Evolutionary conservation across 331 rosid genomes (phyloP), one percentile per base, ranked within the genome.

Genomic region (Rosa hybrid): DNA sequence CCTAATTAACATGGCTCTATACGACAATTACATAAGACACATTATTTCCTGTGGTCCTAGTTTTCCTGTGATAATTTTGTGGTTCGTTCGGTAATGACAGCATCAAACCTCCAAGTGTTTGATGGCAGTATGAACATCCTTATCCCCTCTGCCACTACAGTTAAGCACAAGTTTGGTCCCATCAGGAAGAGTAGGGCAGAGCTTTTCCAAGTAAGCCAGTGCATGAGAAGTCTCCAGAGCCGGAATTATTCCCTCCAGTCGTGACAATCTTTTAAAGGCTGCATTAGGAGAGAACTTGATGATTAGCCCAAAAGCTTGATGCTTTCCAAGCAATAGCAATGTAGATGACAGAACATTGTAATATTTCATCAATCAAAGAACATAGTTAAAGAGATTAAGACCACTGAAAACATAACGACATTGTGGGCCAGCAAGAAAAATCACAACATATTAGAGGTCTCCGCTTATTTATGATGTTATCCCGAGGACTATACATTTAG

Each of bases 191-290:
- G 90, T 83, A 3, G 97, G 97, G 62, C 99, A 96, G 38, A 96
- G 84, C 85, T 89, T 85, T 85, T 93, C 99, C 9, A 93, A 56
- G 87, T 93, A 90, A 12, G 99, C 98, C 84, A 96, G 50, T 23
- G 98, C 99, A 89, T 96, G 98, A 54, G 97, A 96, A 57, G 99
- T 96, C 87, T 96, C 99, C 87, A 96, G 41, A 68, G 99, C 99
- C 25, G 98, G 97, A 84, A 93, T 91, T 54, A 96, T 96, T 85
- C 99, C 99, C 86, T 95, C 99, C 11, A 95, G 86, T 65, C 90
- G 82, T 0, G 98, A 93, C 60, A 91, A 83, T 77, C 94, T 86
- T 88, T 91, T 90, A 44, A 96, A 96, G 63, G 97, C 99, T 96
- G 87, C 90, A 75, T 12, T 51, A 72, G 38, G 65, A 80, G 57